A percentile compares a stretch with the other conserved stretches of the same genome.
Conservation (phyloP, 1,284 basidiomycete genomes). For the Rhodotorula sp. region DNA sequence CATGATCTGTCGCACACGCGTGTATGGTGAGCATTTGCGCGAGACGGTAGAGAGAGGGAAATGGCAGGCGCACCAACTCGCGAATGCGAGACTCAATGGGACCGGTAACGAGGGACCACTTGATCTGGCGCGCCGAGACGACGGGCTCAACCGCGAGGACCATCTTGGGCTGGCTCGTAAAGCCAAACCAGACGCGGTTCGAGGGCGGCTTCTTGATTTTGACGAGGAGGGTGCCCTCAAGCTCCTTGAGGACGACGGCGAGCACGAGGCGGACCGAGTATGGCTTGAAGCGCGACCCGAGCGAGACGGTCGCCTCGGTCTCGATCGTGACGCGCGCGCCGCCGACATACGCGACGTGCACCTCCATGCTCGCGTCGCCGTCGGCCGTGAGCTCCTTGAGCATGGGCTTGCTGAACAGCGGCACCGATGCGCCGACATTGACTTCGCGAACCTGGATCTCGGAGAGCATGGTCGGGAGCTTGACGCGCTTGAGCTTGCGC, state of each 20-base stretch:
- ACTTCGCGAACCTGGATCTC: constrained; percentile 86
- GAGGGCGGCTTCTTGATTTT: constrained; percentile 94
- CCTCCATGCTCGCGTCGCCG: constrained; percentile 86
- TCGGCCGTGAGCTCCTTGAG: constrained; percentile 90
- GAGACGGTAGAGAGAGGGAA: background rate
- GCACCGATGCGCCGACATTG: constrained; percentile 78
- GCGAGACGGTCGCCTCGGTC: constrained; percentile 74
- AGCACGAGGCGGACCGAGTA: constrained; percentile 83
- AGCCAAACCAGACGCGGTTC: constrained; percentile 96
- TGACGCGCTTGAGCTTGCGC: constrained; percentile 89
- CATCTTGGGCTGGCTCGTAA: constrained; percentile 88
- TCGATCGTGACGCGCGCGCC: constrained; percentile 85
- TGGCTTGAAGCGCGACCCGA: constrained; percentile 68
- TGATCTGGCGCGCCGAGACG: constrained; percentile 85
- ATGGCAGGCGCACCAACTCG: constrained; percentile 70
- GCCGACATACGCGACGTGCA: constrained; percentile 80
- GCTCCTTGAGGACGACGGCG: constrained; percentile 75
- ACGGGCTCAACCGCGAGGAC: constrained; percentile 87
- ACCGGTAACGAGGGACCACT: constrained; percentile 86
- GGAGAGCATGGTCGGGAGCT: constrained; percentile 79
- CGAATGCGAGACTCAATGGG: constrained; percentile 85
- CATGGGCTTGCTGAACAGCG: constrained; percentile 84
- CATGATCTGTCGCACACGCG: constrained; percentile 62
- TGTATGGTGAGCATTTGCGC: background rate
- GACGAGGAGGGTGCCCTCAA: constrained; percentile 87